Evolutionary conservation across 2,329 filamentous ascomycete species (phyloP).

Genomic region (Fusarium kyushuense): DNA sequence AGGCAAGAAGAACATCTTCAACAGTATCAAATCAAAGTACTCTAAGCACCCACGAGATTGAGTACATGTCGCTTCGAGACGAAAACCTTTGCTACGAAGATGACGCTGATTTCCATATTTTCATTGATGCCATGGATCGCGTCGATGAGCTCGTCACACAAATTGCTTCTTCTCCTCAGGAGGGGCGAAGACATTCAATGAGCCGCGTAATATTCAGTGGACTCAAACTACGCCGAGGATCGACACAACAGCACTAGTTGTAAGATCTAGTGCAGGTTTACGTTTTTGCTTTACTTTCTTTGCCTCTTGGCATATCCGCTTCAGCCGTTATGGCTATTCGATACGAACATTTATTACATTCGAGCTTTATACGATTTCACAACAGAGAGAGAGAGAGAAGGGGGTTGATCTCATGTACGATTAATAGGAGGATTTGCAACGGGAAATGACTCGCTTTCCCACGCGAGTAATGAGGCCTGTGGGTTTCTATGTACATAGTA

Average conservation of each 20-base stretch:
- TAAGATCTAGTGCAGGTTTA: neutral
- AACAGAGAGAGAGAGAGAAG: neutral
- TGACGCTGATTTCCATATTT: constrained; percentile 45
- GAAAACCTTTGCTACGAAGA: constrained; percentile 44
- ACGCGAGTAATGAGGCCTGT: constrained; percentile 12
- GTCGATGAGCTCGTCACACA: constrained; percentile 44
- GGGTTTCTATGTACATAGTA: constrained; percentile 3
- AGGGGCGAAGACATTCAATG: constrained; percentile 36
- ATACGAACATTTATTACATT: neutral
- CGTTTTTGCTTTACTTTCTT: neutral
- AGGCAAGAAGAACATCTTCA: constrained; percentile 33
- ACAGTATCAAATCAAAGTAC: constrained; percentile 40
- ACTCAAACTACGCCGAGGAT: constrained; percentile 34
- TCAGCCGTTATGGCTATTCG: constrained; percentile 1
- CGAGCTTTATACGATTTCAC: neutral
- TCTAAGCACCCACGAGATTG: constrained; percentile 38
- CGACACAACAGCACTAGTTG: constrained; percentile 16
- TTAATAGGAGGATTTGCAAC: constrained; percentile 12
- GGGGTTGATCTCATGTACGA: constrained; percentile 17
- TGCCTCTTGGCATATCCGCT: constrained; percentile 10
- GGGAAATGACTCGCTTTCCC: constrained; percentile 5
- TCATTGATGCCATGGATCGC: constrained; percentile 45
- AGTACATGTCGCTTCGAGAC: constrained; percentile 44
- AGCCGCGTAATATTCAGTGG: constrained; percentile 34
- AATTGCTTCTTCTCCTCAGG: constrained; percentile 13